phyloP scores from a whole-genome alignment of 306 rosid species.

The Acacia melanoxylon region DNA sequence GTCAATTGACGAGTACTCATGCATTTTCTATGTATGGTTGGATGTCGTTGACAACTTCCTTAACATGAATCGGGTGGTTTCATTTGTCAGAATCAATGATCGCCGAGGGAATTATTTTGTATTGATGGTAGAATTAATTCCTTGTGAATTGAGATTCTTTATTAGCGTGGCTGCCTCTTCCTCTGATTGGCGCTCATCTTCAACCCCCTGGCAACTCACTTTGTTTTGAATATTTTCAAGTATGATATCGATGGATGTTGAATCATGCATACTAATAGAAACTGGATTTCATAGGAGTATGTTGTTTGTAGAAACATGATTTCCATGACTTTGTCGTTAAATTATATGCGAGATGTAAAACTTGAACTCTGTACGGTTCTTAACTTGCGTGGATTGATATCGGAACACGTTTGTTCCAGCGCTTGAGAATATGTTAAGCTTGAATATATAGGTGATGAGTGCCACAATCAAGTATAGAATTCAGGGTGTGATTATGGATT shows the following conservation, averaged over 20 bases:
- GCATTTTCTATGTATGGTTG: not conserved
- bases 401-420: too few relatives aligned
- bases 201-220: not conserved
- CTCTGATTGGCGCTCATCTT: not conserved
- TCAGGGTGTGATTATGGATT: too few relatives aligned
- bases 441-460: too few relatives aligned
- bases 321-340: too few relatives aligned
- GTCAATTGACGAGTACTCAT: not conserved
- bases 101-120: not conserved
- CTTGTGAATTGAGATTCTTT: not conserved
- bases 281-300: not conserved
- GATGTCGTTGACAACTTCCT: not conserved
- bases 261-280: not conserved
- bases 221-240: not conserved
- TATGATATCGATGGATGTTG: not conserved
- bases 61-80: not conserved
- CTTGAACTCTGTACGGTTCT: too few relatives aligned
- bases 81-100: not conserved
- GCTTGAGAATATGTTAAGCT: too few relatives aligned
- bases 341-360: too few relatives aligned
- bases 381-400: too few relatives aligned
- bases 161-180: not conserved
- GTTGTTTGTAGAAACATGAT: not conserved
- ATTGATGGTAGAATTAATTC: not conserved
- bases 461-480: too few relatives aligned